phyloP scores from a whole-genome alignment of 345 rosid genomes.

The Brassica juncea region DNA sequence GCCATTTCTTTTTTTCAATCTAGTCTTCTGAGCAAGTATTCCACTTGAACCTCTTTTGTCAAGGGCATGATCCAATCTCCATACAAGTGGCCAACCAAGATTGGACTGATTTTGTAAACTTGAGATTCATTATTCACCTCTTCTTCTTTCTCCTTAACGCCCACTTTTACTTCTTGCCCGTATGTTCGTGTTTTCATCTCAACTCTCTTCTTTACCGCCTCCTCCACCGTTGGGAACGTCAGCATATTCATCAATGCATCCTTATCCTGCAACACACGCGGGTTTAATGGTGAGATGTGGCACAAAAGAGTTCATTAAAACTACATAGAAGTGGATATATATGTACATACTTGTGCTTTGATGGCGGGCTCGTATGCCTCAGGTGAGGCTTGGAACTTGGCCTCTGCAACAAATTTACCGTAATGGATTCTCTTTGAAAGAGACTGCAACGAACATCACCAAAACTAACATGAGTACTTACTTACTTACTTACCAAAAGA shows the following conservation, averaged over 20 bases:
- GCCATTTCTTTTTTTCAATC: constrained; percentile 41
- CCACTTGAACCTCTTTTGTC: constrained; percentile 81
- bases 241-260: constrained; percentile 55
- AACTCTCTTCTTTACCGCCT: constrained; percentile 61
- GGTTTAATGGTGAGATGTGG: neutral
- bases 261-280: constrained; percentile 42
- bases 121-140: constrained; percentile 22
- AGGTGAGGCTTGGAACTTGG: constrained; percentile 74
- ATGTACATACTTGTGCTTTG: constrained; percentile 48
- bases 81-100: constrained; percentile 62
- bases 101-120: constrained; percentile 64
- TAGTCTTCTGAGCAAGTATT: constrained; percentile 69
- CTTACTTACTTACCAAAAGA: neutral
- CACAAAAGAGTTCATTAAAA: neutral
- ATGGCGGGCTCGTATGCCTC: constrained; percentile 66
- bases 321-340: neutral
- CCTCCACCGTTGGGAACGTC: constrained; percentile 62
- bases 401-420: constrained; percentile 93
- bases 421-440: constrained; percentile 94
- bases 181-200: constrained; percentile 65
- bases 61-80: constrained; percentile 84
- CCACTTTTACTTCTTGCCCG: constrained; percentile 53
- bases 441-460: constrained; percentile 50
- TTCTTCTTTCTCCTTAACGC: constrained; percentile 15
- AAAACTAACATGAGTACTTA: neutral